A percentile compares a stretch with the other conserved stretches of the same genome.
These are phyloP conservation scores for Globisporangium irregulare DNA, from an alignment of 352 stramenopile genomes.

Conservation along the genomic window DNA sequence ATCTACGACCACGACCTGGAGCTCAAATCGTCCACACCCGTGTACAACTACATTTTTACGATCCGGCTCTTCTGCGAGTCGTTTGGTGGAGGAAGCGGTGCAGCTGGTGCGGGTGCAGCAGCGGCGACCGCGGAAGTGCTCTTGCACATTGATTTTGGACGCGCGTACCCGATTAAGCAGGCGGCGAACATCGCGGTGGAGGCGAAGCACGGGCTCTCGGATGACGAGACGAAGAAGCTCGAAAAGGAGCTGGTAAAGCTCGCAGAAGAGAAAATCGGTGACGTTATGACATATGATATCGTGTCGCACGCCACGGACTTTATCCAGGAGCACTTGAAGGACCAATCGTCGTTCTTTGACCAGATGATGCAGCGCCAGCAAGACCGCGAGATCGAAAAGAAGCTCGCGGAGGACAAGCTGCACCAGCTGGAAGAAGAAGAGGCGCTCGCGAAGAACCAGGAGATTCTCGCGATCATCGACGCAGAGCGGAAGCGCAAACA, in stretches of 20 bases:
- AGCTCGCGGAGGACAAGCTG: constrained; percentile 53
- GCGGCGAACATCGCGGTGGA: constrained; percentile 71
- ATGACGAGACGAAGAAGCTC: constrained; percentile 62
- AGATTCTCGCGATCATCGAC: constrained; percentile 79
- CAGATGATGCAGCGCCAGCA: constrained; percentile 86
- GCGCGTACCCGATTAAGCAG: constrained; percentile 62
- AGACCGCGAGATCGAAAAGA: constrained; percentile 53
- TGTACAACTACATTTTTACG: constrained; percentile 83
- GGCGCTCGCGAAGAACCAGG: constrained; percentile 60
- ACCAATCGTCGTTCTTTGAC: constrained; percentile 86
- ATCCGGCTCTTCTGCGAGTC: constrained; percentile 68
- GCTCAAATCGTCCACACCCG: constrained; percentile 65
- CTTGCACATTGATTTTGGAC: constrained; percentile 72
- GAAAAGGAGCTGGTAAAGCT: constrained; percentile 50
- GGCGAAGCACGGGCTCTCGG: constrained; percentile 61
- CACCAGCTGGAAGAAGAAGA: constrained; percentile 59
- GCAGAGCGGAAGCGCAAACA: constrained; percentile 65
- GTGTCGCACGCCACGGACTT: constrained; percentile 81
- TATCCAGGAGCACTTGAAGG: constrained; percentile 76
- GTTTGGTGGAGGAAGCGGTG: constrained; percentile 9
- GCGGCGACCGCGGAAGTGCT: constrained; percentile 58
- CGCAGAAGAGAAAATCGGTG: constrained; percentile 62
- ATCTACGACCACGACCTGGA: constrained; percentile 79
- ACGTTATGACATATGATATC: constrained; percentile 81
- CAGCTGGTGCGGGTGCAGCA: constrained; percentile 12